Conservation (phyloP, 768 basidiomycete species). For the Tulasnella sp. region DNA sequence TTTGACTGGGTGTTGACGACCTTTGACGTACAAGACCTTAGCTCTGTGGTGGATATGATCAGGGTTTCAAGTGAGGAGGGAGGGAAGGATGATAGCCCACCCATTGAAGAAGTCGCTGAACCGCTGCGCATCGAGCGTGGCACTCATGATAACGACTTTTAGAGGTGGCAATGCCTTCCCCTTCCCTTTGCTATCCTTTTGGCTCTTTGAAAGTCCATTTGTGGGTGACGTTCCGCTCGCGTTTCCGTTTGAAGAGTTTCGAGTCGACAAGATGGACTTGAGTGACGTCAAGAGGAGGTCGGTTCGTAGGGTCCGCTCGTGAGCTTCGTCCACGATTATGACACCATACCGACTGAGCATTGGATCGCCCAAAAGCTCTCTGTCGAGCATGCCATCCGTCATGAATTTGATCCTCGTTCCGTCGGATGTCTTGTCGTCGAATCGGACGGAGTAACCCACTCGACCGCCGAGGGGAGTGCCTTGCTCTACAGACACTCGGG, state of each 20-base stretch:
- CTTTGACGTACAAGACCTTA: conserved; percentile 81
- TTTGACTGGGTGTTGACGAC: conserved; percentile 84
- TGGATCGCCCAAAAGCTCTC: conserved; percentile 76
- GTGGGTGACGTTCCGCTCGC: conserved; percentile 14
- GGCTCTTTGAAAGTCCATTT: conserved; percentile 16
- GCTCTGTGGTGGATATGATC: conserved; percentile 39
- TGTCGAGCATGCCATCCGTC: conserved; percentile 95
- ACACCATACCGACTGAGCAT: conserved; percentile 73
- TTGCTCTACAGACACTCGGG: conserved; percentile 80
- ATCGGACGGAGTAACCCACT: conserved; percentile 93
- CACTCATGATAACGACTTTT: conserved; percentile 95
- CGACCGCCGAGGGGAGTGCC: conserved; percentile 54
- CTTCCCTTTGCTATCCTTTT: conserved; percentile 33
- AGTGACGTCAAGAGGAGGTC: conserved; percentile 87
- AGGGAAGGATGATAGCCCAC: conserved; percentile 36
- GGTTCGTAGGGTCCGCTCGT: conserved; percentile 89
- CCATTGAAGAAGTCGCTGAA: conserved; percentile 80
- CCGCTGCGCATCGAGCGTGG: conserved; percentile 90
- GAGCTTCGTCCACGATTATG: conserved; percentile 91
- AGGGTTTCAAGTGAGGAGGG: background rate
- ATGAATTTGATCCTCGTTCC: conserved; percentile 88
- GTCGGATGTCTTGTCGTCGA: conserved; percentile 66
- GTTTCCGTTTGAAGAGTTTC: conserved; percentile 36
- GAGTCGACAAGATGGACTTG: conserved; percentile 60
- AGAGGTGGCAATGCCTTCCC: conserved; percentile 36